Evolutionary conservation across 2,329 filamentous ascomycete species (phyloP), one percentile per base, ranked within the genome.

Genomic region (Neobulgaria alba): DNA sequence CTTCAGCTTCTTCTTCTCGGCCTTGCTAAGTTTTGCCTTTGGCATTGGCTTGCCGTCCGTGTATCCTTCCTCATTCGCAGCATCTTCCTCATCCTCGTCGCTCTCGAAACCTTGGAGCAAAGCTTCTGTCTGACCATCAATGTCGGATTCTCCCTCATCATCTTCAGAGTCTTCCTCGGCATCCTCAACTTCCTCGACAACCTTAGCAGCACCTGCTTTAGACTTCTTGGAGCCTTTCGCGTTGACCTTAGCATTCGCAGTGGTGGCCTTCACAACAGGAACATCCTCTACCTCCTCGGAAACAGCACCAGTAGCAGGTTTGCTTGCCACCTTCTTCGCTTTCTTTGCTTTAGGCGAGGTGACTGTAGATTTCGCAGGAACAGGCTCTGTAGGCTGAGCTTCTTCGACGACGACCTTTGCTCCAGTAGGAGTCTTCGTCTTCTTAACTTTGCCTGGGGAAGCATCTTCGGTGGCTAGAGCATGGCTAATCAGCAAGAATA

Each of bases 31-130:
- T 15, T 49, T 47, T 4, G 40, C 42, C 48, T 64, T 63, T 56
- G 67, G 67, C 9, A 68, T 58, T 10, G 60, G 55, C 43, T 65
- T 57, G 29, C 65, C 61, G 17, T 63, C 53, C 47, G 75, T 67
- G 35, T 66, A 63, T 23, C 64, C 64, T 49, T 67, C 63, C 10
- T 55, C 50, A 14, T 48, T 41, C n/a, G 39, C 17, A 4, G 39
- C 46, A 41, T 56, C 45, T 34, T 68, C 68, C 29, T 72, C 68
- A 29, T 74, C 72, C 39, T 63, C 66, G 38, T 67, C 69, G 51
- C 68, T 73, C 57, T 75, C 72, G 43, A 76, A 75, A 8, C 72
- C 72, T 45, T 66, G 66, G 46, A 76, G 62, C 17, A 76, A 61
- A 15, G 66, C 69, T 21, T 65, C 62, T n/a, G 71, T 73, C 48